These are phyloP conservation scores for Cryptococcus hybrid DNA, from an alignment of 1,284 basidiomycete species.

Conservation along the genomic window DNA sequence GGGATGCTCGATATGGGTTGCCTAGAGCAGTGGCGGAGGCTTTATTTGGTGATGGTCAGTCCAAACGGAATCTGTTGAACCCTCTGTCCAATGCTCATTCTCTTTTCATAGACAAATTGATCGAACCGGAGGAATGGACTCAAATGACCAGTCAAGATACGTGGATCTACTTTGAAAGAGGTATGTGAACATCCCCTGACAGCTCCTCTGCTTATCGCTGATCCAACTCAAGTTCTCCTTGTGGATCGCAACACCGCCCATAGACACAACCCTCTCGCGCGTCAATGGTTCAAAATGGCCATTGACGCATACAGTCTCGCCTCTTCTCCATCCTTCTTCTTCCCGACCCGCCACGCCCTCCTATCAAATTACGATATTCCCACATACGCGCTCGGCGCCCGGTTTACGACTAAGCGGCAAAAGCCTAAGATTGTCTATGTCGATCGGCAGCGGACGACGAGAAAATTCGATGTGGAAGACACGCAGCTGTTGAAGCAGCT, in stretches of 20 bases:
- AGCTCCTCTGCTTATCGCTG: background rate
- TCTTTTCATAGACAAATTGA: background rate
- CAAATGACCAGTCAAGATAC: background rate
- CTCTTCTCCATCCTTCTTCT: background rate
- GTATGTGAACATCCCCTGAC: conserved; percentile 7
- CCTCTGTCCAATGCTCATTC: too few relatives aligned
- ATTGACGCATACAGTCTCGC: conserved; percentile 15
- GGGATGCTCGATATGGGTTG: conserved; percentile 19
- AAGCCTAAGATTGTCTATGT: conserved; percentile 25
- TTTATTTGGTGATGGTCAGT: conserved; percentile 15
- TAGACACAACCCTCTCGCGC: conserved; percentile 12
- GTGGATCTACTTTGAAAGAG: conserved; percentile 17
- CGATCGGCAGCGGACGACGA: conserved; percentile 23
- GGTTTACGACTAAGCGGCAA: background rate
- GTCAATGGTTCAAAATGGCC: conserved; percentile 31
- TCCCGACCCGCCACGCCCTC: background rate
- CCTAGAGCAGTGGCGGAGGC: conserved; percentile 13
- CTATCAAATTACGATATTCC: conserved; percentile 3
- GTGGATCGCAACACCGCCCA: conserved; percentile 27
- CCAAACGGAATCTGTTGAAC: too few relatives aligned
- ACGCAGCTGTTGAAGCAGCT: conserved; percentile 11
- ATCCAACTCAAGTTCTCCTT: conserved; percentile 17
- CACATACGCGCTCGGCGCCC: background rate
- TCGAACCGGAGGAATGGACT: conserved; percentile 12
- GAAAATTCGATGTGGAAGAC: conserved; percentile 13